Evolutionary conservation across 2,329 filamentous ascomycete species (phyloP).

Genomic region (Colletotrichum chrysophilum): DNA sequence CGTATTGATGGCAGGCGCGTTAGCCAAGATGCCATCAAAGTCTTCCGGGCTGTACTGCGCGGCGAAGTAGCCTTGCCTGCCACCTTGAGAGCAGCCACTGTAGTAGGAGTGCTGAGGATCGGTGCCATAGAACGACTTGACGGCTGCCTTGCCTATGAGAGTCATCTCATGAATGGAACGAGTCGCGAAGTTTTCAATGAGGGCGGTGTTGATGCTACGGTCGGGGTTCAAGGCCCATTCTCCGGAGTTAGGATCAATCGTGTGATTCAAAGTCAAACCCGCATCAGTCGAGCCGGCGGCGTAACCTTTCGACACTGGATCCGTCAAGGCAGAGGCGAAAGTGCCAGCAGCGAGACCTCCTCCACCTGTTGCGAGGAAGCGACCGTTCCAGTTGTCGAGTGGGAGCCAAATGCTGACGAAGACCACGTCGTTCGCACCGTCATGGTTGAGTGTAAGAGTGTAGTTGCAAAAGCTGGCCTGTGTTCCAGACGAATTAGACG

Average conservation of each 20-base stretch:
- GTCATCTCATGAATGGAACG: conserved; percentile 50
- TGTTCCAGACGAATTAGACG: background rate
- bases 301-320: conserved; percentile 35
- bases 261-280: conserved; percentile 21
- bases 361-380: conserved; percentile 24
- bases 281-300: conserved; percentile 28
- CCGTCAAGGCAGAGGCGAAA: conserved; percentile 33
- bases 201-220: conserved; percentile 28
- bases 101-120: conserved; percentile 53
- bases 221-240: background rate
- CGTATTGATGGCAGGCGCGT: conserved; percentile 42
- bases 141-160: conserved; percentile 51
- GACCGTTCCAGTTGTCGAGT: conserved; percentile 26
- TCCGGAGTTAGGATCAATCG: conserved; percentile 17
- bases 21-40: conserved; percentile 62
- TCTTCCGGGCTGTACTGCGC: conserved; percentile 59
- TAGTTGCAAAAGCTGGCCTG: conserved; percentile 23
- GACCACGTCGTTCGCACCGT: conserved; percentile 17
- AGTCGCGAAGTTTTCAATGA: conserved; percentile 36
- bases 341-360: conserved; percentile 36
- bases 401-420: conserved; percentile 24
- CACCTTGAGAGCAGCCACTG: conserved; percentile 64
- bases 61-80: conserved; percentile 61
- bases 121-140: conserved; percentile 49
- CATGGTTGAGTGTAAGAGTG: conserved; percentile 19